Base-by-base conservation (phyloP, 352 stramenopile genomes). In the Pythium grandisporangium region DNA sequence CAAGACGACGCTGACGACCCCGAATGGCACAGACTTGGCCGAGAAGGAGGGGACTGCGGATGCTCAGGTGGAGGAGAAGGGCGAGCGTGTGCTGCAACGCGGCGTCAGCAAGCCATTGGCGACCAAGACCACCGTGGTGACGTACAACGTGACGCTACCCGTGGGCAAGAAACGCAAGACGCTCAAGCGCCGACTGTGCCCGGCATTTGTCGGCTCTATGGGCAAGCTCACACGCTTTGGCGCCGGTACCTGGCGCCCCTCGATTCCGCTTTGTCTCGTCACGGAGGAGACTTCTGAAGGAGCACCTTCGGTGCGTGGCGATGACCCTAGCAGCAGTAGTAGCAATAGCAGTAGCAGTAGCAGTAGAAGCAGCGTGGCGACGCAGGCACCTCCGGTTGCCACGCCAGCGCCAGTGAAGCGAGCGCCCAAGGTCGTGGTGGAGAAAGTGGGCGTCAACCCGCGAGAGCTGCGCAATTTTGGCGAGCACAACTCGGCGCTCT, bases 401-500 rank as follows among this genome's bases (percentile, higher is more conserved):
- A n/a, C n/a, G n/a, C n/a, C n/a, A n/a, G n/a, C n/a, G n/a, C n/a
- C n/a, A n/a, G n/a, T n/a, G n/a, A n/a, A n/a, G n/a, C n/a, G n/a
- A n/a, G n/a, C n/a, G n/a, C n/a, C n/a, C n/a, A n/a, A n/a, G n/a
- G n/a, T n/a, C n/a, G n/a, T n/a, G 17, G 21, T 55, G 12, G 45
- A 51, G 13, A 58, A 57, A 37, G 54, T 84, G n/a, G 55, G 64
- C 21, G 78, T 84, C 42, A 70, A 85, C 20, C 72, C 65, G 1
- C 61, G 58, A 13, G 59, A 68, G 24, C 44, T 86, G 14, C 69
- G 73, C 30, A 73, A 70, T 13, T 61, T 81, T 39, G 77, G 70
- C 19, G 69, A 83, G 19, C 76, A 74, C 41, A 82, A 76, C 30
- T 66, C 61, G 0, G 62, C 60, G 20, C 40, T 92, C 14, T 87